Conservation (phyloP, 2,329 filamentous ascomycete genomes). For the Fusarium sp. region DNA sequence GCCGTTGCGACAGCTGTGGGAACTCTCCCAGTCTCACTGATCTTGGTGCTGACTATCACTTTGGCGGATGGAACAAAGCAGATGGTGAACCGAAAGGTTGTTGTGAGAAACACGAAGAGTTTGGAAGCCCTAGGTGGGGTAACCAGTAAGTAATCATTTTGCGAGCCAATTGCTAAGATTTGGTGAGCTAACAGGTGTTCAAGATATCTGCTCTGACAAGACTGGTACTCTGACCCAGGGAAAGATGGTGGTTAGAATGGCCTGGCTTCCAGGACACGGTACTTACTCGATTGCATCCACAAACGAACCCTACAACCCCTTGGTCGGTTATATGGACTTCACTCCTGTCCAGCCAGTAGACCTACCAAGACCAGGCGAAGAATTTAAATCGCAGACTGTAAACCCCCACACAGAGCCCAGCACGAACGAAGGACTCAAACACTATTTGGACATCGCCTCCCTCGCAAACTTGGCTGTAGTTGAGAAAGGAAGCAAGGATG, state of each 20-base stretch:
- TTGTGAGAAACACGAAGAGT: slow-evolving; percentile 60
- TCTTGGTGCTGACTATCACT: slow-evolving; percentile 70
- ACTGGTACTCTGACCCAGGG: slow-evolving; percentile 54
- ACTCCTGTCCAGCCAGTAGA: slow-evolving; percentile 33
- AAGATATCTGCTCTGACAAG: slow-evolving; percentile 54
- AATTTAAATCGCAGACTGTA: slow-evolving; percentile 48
- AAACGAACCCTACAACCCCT: slow-evolving; percentile 50
- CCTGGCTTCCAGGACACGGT: slow-evolving; percentile 50
- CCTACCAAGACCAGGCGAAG: slow-evolving; percentile 31
- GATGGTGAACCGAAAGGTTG: slow-evolving; percentile 63
- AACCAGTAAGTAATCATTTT: slow-evolving; percentile 54
- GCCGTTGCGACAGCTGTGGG: slow-evolving; percentile 59
- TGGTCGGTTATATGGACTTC: slow-evolving; percentile 38
- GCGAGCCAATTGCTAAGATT: slow-evolving; percentile 6
- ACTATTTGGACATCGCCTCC: slow-evolving; percentile 73
- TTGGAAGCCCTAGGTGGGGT: slow-evolving; percentile 63
- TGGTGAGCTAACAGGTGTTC: background rate
- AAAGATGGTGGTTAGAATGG: slow-evolving; percentile 51
- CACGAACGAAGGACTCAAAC: slow-evolving; percentile 61
- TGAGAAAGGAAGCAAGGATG: slow-evolving; percentile 55
- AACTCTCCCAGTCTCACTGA: slow-evolving; percentile 62
- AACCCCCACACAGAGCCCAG: slow-evolving; percentile 53
- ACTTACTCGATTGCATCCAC: slow-evolving; percentile 49
- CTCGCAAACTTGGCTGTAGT: slow-evolving; percentile 75
- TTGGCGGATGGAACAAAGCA: slow-evolving; percentile 65